phyloP scores from a whole-genome alignment of 148 eudicot species.

The Salicornia ramosissima region DNA sequence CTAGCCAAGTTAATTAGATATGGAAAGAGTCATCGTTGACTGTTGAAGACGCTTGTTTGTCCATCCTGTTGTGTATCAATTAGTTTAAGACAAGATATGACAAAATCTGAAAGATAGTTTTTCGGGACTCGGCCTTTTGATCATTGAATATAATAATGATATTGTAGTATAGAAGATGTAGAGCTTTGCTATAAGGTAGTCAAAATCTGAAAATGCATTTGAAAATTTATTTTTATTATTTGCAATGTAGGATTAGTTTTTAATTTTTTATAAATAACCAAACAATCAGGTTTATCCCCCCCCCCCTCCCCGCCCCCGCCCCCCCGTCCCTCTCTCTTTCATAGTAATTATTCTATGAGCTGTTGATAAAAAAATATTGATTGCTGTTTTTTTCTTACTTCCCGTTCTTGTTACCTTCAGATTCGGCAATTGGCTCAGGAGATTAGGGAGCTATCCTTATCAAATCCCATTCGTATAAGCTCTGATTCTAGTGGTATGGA shows the following conservation, averaged over 20 bases:
- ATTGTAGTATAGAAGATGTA: neutral
- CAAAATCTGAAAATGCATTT: neutral
- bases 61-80: no score
- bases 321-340: neutral
- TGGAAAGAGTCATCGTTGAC: no score
- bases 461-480: slow-evolving; percentile 61
- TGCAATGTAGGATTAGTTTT: no score
- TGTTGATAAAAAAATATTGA: neutral
- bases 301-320: no score
- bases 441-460: slow-evolving; percentile 61
- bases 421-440: slow-evolving; percentile 85
- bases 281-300: no score
- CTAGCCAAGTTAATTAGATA: no score
- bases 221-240: no score
- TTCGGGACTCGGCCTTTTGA: neutral
- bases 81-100: neutral
- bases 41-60: no score
- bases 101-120: neutral
- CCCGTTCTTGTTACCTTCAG: slow-evolving; percentile 38
- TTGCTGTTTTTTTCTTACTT: slow-evolving; percentile 2
- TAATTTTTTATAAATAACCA: no score
- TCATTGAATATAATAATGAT: neutral
- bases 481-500: slow-evolving; percentile 59
- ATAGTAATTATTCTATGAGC: neutral
- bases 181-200: neutral